Base-by-base conservation (phyloP, 2,329 filamentous ascomycete species). In the Clarireedia monteithiana region DNA sequence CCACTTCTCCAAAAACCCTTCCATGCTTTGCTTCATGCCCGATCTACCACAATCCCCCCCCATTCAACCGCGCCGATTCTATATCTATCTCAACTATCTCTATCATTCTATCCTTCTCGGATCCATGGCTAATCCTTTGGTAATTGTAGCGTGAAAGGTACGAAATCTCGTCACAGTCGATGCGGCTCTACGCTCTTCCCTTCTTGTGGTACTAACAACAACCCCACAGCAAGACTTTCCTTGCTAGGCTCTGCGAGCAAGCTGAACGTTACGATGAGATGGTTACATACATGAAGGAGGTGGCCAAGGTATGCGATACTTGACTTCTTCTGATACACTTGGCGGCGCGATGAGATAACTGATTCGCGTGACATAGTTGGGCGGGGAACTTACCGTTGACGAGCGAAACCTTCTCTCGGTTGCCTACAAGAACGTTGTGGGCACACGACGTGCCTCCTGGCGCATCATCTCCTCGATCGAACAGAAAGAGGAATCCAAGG, bases 211-310 rank as follows among this genome's bases (percentile, higher is more conserved):
- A 53, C 49, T 62, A 56, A 65, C 67, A 60, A 67, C 59, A 39
- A 39, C 55, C 53, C 40, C 50, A 73, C 75, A 96, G 91, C 88
- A 97, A 97, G 87, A 97, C 94, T 74, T 97, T 97, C 84, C 90
- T 97, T 76, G 94, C 94, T 77, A 87, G 94, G 81, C 91, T 99
- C 74, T 97, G 94, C 83, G 94, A 97, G 89, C 94, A 99, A 86
- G 94, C 94, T 74, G 94, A 97, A 84, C 92, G 92, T 74, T 99
- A 99, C 80, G 92, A 99, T 92, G 94, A 97, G 80, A 97, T 97
- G 92, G 92, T 97, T 69, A 91, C 86, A 73, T 96, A 92, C 82
- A 97, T 97, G 94, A 97, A 97, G 89, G 91, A 96, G 87, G 92
- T 97, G 71, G 92, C 92, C 77, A 95, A 96, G 80, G 85, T 88